Percentiles rank a stretch among this genome's conserved stretches.
Conservation (phyloP, 192 early-diverging fungal genomes). For the Mortierella claussenii region DNA sequence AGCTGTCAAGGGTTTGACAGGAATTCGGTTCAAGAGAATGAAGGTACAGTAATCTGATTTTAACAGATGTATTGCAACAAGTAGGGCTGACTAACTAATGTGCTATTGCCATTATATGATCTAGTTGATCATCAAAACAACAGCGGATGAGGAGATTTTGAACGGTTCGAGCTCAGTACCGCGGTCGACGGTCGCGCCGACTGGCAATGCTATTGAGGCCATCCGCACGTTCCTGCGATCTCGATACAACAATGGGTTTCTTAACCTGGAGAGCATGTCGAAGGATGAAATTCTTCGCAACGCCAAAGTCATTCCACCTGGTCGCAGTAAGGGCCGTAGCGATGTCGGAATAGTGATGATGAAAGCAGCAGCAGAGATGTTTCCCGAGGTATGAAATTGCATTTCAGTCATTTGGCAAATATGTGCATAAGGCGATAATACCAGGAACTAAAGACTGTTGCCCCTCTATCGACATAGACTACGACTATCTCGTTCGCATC, state of each 20-base stretch:
- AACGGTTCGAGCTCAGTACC: not conserved
- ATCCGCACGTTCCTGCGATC: conserved; percentile 25
- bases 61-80: not conserved
- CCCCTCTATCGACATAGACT: conserved; percentile 17
- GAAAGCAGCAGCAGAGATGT: conserved; percentile 27
- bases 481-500: conserved; percentile 54
- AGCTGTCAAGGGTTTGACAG: conserved; percentile 2
- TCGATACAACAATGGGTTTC: conserved; percentile 21
- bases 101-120: not conserved
- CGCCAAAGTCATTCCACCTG: conserved; percentile 21
- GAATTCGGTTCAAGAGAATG: conserved; percentile 25
- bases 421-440: not conserved
- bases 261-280: conserved; percentile 41
- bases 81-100: too few relatives aligned
- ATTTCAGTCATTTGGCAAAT: not conserved
- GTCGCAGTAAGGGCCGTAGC: conserved; percentile 1
- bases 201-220: conserved; percentile 13
- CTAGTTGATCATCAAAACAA: conserved; percentile 9
- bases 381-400: conserved; percentile 23
- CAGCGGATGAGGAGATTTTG: conserved; percentile 12
- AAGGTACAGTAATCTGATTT: conserved; percentile 5
- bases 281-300: conserved; percentile 14
- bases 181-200: not conserved
- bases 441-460: not conserved
- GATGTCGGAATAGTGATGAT: conserved; percentile 40